Percentiles rank a stretch among this genome's conserved stretches.
These are phyloP conservation scores for Tolypocladium sp. DNA, from an alignment of 2,329 filamentous ascomycete genomes.

Conservation along the genomic window DNA sequence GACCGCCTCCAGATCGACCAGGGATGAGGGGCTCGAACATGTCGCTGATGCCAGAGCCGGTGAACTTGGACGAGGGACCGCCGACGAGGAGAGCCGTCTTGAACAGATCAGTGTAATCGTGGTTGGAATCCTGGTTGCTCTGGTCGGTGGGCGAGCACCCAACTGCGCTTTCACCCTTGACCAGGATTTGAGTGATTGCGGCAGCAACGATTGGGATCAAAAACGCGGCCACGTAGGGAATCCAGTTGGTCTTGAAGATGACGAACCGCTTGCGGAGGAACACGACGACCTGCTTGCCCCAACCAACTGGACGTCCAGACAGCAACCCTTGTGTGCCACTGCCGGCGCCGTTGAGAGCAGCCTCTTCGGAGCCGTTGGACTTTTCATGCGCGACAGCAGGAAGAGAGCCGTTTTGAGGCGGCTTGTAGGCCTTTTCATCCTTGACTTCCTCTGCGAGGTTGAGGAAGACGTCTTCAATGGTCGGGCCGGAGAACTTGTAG, in stretches of 20 bases:
- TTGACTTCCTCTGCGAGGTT: constrained; percentile 74
- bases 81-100: constrained; percentile 9
- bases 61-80: constrained; percentile 28
- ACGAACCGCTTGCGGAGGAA: constrained; percentile 71
- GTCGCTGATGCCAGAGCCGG: constrained; percentile 13
- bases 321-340: not conserved
- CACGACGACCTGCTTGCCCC: constrained; percentile 60
- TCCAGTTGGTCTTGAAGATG: constrained; percentile 68
- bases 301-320: constrained; percentile 36
- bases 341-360: not conserved
- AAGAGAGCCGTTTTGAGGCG: constrained; percentile 8
- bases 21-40: constrained; percentile 34
- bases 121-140: constrained; percentile 24
- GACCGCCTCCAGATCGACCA: constrained; percentile 9
- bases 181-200: constrained; percentile 67
- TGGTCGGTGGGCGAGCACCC: constrained; percentile 43
- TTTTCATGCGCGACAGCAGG: not conserved
- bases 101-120: constrained; percentile 11
- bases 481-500: constrained; percentile 81
- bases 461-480: constrained; percentile 87
- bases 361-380: not conserved
- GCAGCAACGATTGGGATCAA: constrained; percentile 72
- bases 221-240: constrained; percentile 67
- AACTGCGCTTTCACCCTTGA: constrained; percentile 44
- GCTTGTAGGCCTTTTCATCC: not conserved